Percentiles rank a stretch among this genome's conserved stretches.
phyloP scores from a whole-genome alignment of 176 grass and related monocot species.

The Juncus effusus region DNA sequence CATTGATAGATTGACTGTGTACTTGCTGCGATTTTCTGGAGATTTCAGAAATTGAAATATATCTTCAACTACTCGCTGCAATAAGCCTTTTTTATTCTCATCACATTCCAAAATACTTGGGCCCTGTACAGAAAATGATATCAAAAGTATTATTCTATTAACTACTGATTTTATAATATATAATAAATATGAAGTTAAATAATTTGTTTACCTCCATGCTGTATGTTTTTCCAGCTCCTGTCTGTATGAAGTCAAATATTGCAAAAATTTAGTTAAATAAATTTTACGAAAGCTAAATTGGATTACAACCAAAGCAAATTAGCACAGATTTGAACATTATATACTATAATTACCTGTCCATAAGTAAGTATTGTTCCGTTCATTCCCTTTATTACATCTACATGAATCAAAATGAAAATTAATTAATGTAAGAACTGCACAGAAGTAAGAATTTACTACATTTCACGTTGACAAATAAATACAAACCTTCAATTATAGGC shows the following conservation, averaged over 20 bases:
- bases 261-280: constrained; percentile 17
- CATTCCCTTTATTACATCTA: constrained; percentile 62
- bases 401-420: constrained; percentile 4
- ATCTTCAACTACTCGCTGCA: constrained; percentile 56
- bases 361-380: constrained; percentile 76
- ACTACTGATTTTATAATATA: constrained; percentile 17
- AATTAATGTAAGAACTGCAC: neutral
- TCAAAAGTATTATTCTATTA: constrained; percentile 13
- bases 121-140: constrained; percentile 39
- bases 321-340: constrained; percentile 14
- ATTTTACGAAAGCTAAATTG: constrained; percentile 17
- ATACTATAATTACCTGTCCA: constrained; percentile 52
- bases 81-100: constrained; percentile 54
- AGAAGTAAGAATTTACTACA: neutral
- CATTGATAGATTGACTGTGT: constrained; percentile 70
- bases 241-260: constrained; percentile 41
- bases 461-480: neutral
- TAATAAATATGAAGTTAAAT: constrained; percentile 14
- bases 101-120: constrained; percentile 73
- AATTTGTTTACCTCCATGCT: constrained; percentile 67
- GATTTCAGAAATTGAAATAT: constrained; percentile 60
- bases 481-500: constrained; percentile 64
- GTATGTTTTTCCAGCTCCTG: constrained; percentile 84
- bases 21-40: constrained; percentile 33
- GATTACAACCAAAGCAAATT: neutral